Percentiles rank a stretch among this genome's conserved stretches.
These are phyloP conservation scores for Fusarium tjaetaba DNA, from an alignment of 2,329 filamentous ascomycete genomes.

Conservation along the genomic window DNA sequence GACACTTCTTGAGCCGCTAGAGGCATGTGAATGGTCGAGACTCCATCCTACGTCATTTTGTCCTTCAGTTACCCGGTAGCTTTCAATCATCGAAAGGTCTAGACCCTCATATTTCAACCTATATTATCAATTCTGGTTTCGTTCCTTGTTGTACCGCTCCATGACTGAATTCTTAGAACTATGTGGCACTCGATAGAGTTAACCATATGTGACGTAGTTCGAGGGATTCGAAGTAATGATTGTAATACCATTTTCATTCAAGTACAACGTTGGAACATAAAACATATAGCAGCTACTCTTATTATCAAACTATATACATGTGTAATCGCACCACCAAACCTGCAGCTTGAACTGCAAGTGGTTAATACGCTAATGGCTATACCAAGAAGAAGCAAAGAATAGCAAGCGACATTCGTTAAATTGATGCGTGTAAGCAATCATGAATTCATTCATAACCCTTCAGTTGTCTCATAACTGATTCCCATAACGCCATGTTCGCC, in stretches of 20 bases:
- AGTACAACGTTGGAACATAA: background rate
- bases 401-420: background rate
- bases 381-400: background rate
- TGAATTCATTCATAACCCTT: conserved; percentile 2
- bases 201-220: background rate
- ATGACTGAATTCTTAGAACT: background rate
- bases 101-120: background rate
- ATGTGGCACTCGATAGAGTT: background rate
- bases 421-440: background rate
- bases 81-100: background rate
- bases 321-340: background rate
- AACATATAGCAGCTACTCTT: background rate
- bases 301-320: background rate
- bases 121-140: background rate
- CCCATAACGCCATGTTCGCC: conserved; percentile 30
- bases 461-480: background rate
- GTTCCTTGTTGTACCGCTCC: background rate
- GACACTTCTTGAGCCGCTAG: background rate
- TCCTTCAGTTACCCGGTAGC: background rate
- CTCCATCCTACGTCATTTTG: background rate
- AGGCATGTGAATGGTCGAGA: background rate
- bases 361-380: background rate
- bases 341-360: background rate
- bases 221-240: background rate
- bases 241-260: too few relatives aligned